Evolutionary conservation across 768 basidiomycete species (phyloP), one percentile per base, ranked within the genome.

Genomic region (Phlegmacium glaucopus): DNA sequence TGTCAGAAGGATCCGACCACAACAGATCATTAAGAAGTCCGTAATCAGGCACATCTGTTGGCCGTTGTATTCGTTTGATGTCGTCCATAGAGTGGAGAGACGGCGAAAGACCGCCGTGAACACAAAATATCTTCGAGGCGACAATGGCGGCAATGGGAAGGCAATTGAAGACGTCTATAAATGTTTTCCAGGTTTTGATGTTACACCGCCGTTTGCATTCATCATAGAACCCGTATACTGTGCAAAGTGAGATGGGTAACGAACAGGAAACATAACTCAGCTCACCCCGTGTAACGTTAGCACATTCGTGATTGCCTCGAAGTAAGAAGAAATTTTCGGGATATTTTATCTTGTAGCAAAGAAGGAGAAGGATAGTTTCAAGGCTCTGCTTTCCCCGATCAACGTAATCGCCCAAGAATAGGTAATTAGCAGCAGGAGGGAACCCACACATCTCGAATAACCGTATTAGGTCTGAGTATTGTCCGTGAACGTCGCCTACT

Each of bases 371-470:
- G 62, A 99, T 98, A 12, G 96, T 98, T 69, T 99, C 96, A 50
- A 99, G 80, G 60, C 90, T 94, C 71, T 98, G 95, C 71, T 98
- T 98, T 26, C 96, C 96, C 53, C 96, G 78, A 71, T 99, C 96
- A 61, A 99, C 96, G 61, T 99, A 99, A 71, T 99, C 96, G 37
- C 96, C 96, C 37, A 99, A 79, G 77, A 98, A 99, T 51, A 99
- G 89, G 68, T 98, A 99, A 64, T 98, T 98, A 57, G 94, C 87
- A 4, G 87, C 79, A 4, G 96, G 96, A 22, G 96, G 96, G 68
- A 98, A 99, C 17, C 96, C 96, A 63, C 96, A 98, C 95, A 98
- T 98, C 69, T 98, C 96, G 60, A 99, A 99, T 39, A 99, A 71
- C 44, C 96, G 87, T 59, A 98, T 98, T 59, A 99, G 84, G 76